Evolutionary conservation across 176 grass and related monocot genomes (phyloP).

Genomic region (Poa pratensis): DNA sequence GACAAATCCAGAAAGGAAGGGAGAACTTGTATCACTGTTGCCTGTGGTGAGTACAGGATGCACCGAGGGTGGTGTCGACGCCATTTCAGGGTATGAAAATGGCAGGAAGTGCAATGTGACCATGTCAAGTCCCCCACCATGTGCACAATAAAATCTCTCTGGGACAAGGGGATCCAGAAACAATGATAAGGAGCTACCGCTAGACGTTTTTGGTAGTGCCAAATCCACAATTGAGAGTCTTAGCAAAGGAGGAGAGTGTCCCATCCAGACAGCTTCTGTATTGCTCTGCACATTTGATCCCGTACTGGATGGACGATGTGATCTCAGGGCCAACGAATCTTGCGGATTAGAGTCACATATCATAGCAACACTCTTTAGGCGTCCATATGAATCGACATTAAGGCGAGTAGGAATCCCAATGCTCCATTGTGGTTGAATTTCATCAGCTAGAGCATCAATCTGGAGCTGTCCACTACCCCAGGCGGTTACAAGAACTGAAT

Average conservation of each 20-base stretch:
- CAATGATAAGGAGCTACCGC: conserved; percentile 52
- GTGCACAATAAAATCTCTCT: conserved; percentile 92
- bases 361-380: conserved; percentile 86
- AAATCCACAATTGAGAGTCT: conserved; percentile 85
- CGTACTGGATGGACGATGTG: conserved; percentile 36
- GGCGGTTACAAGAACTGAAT: conserved; percentile 87
- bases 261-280: conserved; percentile 55
- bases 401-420: conserved; percentile 55
- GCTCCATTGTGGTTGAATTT: conserved; percentile 92
- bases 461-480: conserved; percentile 80
- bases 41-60: conserved; percentile 75
- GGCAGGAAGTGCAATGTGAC: conserved; percentile 79
- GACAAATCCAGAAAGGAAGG: conserved; percentile 77
- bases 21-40: conserved; percentile 51
- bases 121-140: conserved; percentile 91
- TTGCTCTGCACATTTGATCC: conserved; percentile 56
- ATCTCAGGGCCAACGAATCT: conserved; percentile 47
- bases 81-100: conserved; percentile 71
- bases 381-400: conserved; percentile 61
- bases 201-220: conserved; percentile 59
- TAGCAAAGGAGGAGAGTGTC: conserved; percentile 75
- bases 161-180: conserved; percentile 83
- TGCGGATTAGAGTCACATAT: conserved; percentile 70
- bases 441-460: conserved; percentile 94
- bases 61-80: conserved; percentile 74